Evolutionary conservation across 192 early-diverging fungal species (phyloP).

Genomic region (Rhizophlyctis rosea): DNA sequence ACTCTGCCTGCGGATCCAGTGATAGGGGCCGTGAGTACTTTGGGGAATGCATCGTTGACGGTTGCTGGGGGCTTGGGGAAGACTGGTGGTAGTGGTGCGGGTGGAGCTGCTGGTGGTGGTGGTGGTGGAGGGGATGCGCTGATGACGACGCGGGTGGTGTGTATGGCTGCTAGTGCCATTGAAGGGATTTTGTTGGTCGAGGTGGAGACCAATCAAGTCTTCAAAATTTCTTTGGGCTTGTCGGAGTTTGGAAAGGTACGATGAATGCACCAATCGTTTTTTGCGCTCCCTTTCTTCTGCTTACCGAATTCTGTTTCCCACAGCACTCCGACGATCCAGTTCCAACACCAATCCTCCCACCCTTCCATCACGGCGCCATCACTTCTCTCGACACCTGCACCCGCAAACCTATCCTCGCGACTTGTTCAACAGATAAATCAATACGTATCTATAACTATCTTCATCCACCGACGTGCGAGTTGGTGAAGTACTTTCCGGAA

Average conservation of each 20-base stretch:
- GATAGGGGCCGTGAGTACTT: neutral
- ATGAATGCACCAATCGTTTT: neutral
- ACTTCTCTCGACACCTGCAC: conserved; percentile 49
- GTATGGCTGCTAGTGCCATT: conserved; percentile 38
- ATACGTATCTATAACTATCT: conserved; percentile 61
- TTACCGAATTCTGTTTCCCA: neutral
- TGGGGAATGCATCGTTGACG: conserved; percentile 5
- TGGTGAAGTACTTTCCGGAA: conserved; percentile 52
- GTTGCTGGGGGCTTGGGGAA: neutral
- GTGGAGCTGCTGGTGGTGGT: neutral
- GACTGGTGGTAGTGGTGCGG: neutral
- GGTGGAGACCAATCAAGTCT: conserved; percentile 29
- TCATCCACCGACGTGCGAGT: conserved; percentile 40
- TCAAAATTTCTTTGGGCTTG: conserved; percentile 27
- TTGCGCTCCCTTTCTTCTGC: neutral
- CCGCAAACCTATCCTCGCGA: conserved; percentile 53
- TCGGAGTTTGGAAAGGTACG: conserved; percentile 27
- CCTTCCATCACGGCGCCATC: conserved; percentile 51
- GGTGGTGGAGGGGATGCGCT: neutral
- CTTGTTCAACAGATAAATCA: conserved; percentile 43
- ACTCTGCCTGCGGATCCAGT: neutral
- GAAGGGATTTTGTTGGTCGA: conserved; percentile 41
- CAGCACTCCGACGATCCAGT: conserved; percentile 36
- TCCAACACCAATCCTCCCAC: conserved; percentile 30
- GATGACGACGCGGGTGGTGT: conserved; percentile 22